Evolutionary conservation across 2,329 filamentous ascomycete genomes (phyloP).

Genomic region (Trichoderma citrinoviride): DNA sequence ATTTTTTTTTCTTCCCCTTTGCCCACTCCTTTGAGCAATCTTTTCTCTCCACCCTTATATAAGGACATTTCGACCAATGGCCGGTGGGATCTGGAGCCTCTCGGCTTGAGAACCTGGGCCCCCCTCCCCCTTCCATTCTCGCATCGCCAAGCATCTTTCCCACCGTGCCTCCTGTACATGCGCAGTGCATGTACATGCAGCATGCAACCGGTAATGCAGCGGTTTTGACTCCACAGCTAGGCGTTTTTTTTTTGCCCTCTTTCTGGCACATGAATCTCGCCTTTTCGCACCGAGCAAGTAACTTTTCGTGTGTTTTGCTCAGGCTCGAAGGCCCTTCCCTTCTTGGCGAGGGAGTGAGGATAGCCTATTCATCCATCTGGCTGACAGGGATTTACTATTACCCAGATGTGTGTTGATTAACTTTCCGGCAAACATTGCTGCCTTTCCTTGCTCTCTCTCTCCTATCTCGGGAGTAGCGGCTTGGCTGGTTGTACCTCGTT

Average conservation of each 20-base stretch:
- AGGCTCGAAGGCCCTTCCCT: not conserved
- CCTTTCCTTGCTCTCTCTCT: not conserved
- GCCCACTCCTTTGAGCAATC: not conserved
- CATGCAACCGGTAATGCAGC: not conserved
- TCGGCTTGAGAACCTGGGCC: not conserved
- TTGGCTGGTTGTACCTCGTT: not conserved
- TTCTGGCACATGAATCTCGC: not conserved
- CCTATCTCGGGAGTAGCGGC: constrained; percentile 3
- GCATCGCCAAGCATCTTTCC: not conserved
- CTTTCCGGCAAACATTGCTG: not conserved
- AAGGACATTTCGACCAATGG: not conserved
- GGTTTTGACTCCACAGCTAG: constrained; percentile 13
- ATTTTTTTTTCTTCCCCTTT: not conserved
- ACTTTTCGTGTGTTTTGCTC: not conserved
- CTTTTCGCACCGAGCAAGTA: not conserved
- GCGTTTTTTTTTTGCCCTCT: constrained; percentile 19
- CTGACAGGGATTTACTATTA: not conserved
- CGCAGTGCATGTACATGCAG: not conserved
- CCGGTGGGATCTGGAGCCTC: not conserved
- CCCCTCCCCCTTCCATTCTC: not conserved
- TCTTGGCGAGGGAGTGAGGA: not conserved
- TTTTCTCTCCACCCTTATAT: not conserved
- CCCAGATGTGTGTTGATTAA: too few species aligned
- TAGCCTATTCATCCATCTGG: not conserved
- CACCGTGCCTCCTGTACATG: not conserved